Percentiles rank a stretch among this genome's conserved stretches.
Evolutionary conservation across 495 filamentous ascomycete genomes (phyloP).

Genomic region (Astrocystis sublimbata): DNA sequence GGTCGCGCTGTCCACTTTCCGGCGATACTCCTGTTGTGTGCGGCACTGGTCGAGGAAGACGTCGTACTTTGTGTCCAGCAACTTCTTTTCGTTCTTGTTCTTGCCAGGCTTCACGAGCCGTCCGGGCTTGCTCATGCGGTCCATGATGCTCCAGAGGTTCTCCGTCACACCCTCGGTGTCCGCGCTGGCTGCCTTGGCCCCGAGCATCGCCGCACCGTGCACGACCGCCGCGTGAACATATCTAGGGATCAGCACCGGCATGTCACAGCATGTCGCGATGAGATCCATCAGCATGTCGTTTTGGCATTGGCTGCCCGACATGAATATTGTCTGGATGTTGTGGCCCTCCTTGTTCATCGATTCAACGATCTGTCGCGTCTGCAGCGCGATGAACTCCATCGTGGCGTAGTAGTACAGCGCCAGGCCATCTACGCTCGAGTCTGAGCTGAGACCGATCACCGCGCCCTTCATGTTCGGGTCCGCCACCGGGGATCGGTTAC

Average conservation of each 20-base stretch:
- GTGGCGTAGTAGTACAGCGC: constrained; percentile 90
- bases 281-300: constrained; percentile 89
- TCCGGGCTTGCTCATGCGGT: constrained; percentile 94
- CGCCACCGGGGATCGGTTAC: constrained; percentile 91
- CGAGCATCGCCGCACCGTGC: constrained; percentile 95
- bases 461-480: constrained; percentile 90
- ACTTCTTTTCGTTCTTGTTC: constrained; percentile 69
- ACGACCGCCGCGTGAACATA: constrained; percentile 97
- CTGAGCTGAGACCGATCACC: constrained; percentile 79
- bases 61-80: constrained; percentile 83
- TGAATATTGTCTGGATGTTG: constrained; percentile 86
- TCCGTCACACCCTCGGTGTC: constrained; percentile 76
- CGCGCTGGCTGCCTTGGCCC: constrained; percentile 87
- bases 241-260: constrained; percentile 87
- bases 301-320: constrained; percentile 96
- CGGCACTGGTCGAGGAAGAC: constrained; percentile 78
- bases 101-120: constrained; percentile 71
- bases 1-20: constrained; percentile 64
- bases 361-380: constrained; percentile 93
- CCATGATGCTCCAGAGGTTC: constrained; percentile 93
- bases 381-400: constrained; percentile 95
- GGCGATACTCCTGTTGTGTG: constrained; percentile 72
- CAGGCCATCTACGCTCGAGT: constrained; percentile 80
- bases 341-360: constrained; percentile 88
- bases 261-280: constrained; percentile 84